phyloP scores from a whole-genome alignment of 208 protist genomes.

The Trypanosoma boissoni region DNA sequence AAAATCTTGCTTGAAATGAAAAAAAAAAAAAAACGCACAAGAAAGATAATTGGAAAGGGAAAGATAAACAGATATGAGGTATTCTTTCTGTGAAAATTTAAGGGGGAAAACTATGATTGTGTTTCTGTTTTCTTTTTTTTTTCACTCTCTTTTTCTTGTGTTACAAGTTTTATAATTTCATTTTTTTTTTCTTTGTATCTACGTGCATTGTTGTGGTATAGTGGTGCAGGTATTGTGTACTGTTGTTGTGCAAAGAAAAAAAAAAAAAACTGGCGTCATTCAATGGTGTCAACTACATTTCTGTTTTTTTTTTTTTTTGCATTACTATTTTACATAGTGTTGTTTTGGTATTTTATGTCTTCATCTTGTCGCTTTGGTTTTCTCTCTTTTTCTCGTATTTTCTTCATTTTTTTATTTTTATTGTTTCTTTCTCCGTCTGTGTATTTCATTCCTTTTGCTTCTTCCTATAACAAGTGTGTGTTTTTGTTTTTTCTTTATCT shows the following conservation, averaged over 20 bases:
- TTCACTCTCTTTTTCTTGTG: constrained; percentile 6
- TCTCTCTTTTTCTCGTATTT: constrained; percentile 11
- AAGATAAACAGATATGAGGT: neutral
- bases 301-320: constrained; percentile 8
- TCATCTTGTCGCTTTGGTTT: no score
- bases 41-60: neutral
- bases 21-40: neutral
- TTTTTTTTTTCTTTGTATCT: constrained; percentile 9
- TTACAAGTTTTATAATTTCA: constrained; percentile 9
- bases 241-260: neutral
- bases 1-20: neutral
- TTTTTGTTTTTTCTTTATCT: constrained; percentile 8
- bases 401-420: constrained; percentile 9
- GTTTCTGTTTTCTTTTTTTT: constrained; percentile 11
- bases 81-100: constrained; percentile 3
- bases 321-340: no score
- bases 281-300: neutral
- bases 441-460: no score
- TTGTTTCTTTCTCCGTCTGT: constrained; percentile 2
- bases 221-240: neutral
- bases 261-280: neutral
- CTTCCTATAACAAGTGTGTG: no score
- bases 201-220: constrained; percentile 1
- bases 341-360: no score
- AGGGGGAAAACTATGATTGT: constrained; percentile 3